These are phyloP conservation scores for Pavlovales sp. DNA, from an alignment of 208 protist species.

Conservation along the genomic window DNA sequence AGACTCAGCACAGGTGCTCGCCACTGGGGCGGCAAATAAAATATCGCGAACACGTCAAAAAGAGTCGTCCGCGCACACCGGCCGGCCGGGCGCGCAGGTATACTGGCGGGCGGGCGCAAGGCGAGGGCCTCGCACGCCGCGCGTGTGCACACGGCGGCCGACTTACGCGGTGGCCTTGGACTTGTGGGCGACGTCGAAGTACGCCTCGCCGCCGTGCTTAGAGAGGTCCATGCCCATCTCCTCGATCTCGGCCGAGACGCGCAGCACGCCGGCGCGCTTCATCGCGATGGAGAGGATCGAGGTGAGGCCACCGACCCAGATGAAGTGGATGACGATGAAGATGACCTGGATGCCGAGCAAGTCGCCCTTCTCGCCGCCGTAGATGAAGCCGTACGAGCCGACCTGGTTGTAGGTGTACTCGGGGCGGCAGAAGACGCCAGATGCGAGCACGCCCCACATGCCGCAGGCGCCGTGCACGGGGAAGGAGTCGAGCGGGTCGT, in stretches of 20 bases:
- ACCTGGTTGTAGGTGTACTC: neutral
- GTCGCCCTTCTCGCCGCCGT: neutral
- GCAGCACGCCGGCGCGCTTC: neutral
- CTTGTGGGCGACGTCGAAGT: too few species aligned
- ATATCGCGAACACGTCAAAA: too few species aligned
- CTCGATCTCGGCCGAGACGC: slow-evolving; percentile 5
- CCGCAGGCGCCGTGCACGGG: slow-evolving; percentile 46
- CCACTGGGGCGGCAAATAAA: too few species aligned
- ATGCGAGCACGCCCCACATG: slow-evolving; percentile 28
- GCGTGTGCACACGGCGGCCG: too few species aligned
- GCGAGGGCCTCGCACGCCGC: too few species aligned
- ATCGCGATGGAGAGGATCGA: neutral
- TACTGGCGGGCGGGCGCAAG: too few species aligned
- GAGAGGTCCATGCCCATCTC: neutral
- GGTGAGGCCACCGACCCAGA: neutral
- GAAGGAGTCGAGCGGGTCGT: slow-evolving; percentile 47
- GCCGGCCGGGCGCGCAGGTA: too few species aligned
- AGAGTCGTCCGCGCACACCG: too few species aligned
- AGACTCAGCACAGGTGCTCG: too few species aligned
- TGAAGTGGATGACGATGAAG: neutral
- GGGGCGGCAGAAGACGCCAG: neutral
- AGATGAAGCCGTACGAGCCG: neutral
- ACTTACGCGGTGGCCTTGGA: too few species aligned
- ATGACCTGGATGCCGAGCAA: neutral
- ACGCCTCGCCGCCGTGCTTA: slow-evolving; percentile 27